Conservation (phyloP, 176 grass and related monocot species). For the Musa beccarii region DNA sequence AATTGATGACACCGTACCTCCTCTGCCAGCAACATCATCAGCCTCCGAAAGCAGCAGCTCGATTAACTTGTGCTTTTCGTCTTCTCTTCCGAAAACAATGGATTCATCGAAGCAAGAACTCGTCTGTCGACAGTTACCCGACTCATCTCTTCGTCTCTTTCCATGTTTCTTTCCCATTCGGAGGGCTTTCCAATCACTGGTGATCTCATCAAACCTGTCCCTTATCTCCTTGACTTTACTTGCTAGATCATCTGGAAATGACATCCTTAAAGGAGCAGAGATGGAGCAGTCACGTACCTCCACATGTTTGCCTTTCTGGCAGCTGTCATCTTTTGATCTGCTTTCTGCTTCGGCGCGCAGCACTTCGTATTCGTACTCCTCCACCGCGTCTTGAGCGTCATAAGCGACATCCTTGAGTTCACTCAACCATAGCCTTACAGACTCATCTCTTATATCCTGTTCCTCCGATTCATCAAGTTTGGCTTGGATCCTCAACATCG, state of each 20-base stretch:
- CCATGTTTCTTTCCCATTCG: neutral
- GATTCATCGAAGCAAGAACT: neutral
- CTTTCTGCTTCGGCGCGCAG: neutral
- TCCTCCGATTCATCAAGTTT: no score
- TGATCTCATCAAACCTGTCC: slow-evolving; percentile 28
- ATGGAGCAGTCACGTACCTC: neutral
- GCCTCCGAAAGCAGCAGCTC: slow-evolving; percentile 13
- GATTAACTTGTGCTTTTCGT: slow-evolving; percentile 15
- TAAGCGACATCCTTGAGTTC: slow-evolving; percentile 9
- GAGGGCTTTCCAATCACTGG: slow-evolving; percentile 13
- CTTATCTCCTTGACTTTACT: slow-evolving; percentile 4
- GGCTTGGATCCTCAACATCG: no score
- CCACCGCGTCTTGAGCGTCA: slow-evolving; percentile 1
- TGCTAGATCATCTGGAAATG: slow-evolving; percentile 17
- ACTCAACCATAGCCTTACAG: neutral
- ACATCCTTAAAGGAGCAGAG: neutral
- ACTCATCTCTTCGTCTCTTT: neutral
- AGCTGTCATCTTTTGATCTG: neutral
- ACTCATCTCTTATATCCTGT: no score
- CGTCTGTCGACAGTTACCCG: neutral
- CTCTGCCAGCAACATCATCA: neutral
- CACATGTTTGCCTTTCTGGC: neutral
- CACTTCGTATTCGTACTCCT: slow-evolving; percentile 8
- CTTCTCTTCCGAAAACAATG: slow-evolving; percentile 18
- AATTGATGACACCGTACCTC: neutral